Conservation (phyloP, 805 yeast genomes). For the Nakazawaea ernobii region DNA sequence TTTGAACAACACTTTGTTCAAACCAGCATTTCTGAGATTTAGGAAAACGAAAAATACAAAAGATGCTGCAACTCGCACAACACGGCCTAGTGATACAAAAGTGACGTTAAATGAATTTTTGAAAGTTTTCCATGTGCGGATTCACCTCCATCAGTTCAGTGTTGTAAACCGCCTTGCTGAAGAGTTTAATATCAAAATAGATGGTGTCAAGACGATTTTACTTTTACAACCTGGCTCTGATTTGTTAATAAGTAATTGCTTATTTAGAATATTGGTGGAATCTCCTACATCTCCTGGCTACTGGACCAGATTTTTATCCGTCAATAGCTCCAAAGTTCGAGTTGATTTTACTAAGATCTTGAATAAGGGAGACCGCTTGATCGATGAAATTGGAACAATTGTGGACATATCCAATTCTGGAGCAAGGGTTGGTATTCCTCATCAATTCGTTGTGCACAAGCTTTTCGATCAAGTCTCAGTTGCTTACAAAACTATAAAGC, state of each 20-base stretch:
- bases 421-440: conserved; percentile 58
- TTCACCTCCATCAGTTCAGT: conserved; percentile 18
- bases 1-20: conserved; percentile 31
- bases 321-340: conserved; percentile 12
- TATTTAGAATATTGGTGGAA: conserved; percentile 41
- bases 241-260: conserved; percentile 17
- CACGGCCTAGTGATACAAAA: neutral
- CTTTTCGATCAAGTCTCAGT: conserved; percentile 77
- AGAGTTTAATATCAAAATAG: conserved; percentile 43
- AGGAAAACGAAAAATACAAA: neutral
- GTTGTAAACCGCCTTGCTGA: conserved; percentile 37
- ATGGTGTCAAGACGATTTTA: conserved; percentile 26
- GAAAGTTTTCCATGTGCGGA: conserved; percentile 1
- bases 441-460: conserved; percentile 66
- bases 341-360: conserved; percentile 8
- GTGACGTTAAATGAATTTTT: conserved; percentile 1
- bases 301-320: conserved; percentile 45
- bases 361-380: conserved; percentile 6
- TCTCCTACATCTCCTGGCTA: conserved; percentile 40
- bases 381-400: conserved; percentile 13
- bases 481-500: conserved; percentile 58
- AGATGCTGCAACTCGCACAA: neutral
- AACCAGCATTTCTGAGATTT: neutral
- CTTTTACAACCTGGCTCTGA: conserved; percentile 15
- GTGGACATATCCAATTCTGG: conserved; percentile 25